A percentile compares a stretch with the other conserved stretches of the same genome.
Conservation (phyloP, 352 stramenopile species). For the Pythium rishiriense region DNA sequence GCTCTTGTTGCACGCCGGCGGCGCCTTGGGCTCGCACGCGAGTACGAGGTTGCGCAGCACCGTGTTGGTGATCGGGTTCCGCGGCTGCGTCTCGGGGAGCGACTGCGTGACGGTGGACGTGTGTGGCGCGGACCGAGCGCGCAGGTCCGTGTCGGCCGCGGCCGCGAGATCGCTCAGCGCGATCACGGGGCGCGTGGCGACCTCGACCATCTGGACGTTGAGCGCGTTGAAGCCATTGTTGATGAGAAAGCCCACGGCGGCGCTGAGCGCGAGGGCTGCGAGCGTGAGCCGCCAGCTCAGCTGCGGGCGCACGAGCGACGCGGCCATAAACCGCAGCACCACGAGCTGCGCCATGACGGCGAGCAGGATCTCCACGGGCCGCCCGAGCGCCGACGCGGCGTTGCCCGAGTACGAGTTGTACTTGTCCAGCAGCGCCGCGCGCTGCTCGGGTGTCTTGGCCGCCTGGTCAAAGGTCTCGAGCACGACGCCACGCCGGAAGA, state of each 20-base stretch:
- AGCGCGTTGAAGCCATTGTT: constrained; percentile 18
- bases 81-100: background rate
- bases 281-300: background rate
- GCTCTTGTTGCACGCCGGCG: background rate
- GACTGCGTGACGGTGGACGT: constrained; percentile 11
- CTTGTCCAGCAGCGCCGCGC: constrained; percentile 4
- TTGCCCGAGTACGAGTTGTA: constrained; percentile 25
- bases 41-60: constrained; percentile 17
- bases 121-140: background rate
- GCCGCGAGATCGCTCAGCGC: background rate
- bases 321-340: constrained; percentile 10
- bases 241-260: constrained; percentile 6
- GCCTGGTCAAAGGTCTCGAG: constrained; percentile 8
- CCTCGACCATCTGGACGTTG: constrained; percentile 6
- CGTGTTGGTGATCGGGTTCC: constrained; percentile 18
- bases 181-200: constrained; percentile 2
- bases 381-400: constrained; percentile 8
- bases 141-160: background rate
- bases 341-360: constrained; percentile 9
- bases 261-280: background rate
- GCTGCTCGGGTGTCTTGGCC: background rate
- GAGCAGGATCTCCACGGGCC: constrained; percentile 9
- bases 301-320: background rate
- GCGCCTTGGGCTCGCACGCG: background rate
- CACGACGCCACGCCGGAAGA: background rate